Evolutionary conservation across 2,329 filamentous ascomycete genomes (phyloP), one percentile per base, ranked within the genome.

Genomic region (Fonsecaea erecta): DNA sequence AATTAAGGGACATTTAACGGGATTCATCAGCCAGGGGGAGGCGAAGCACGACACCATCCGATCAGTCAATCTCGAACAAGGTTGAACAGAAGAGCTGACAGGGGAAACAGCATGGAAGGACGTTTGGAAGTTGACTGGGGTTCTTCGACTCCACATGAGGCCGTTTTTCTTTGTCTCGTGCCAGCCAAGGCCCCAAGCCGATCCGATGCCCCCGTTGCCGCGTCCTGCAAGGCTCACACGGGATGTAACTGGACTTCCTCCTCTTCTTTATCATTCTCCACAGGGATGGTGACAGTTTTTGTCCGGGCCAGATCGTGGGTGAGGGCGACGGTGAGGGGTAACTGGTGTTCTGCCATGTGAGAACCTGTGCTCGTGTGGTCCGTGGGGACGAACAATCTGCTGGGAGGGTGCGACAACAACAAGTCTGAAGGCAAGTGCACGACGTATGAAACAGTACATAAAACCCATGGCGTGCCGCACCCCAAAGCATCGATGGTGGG

Each of bases 401-500:
- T 30, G 26, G 9, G 34, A 40, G 46, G 48, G 30, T 60, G 60
- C 59, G 61, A 53, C 52, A 62, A 66, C 52, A 62, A 66, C 43
- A 55, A 24, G 37, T 53, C 16, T 60, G 24, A 59, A 63, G 62
- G 60, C 56, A 62, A 62, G 64, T 48, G 52, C 46, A 28, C n/a
- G 24, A 54, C 26, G 52, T 21, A 46, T 69, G 64, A 69, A 69
- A 69, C 67, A 65, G 46, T 48, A 69, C 64, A 65, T 69, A 62
- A 69, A 69, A 69, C 67, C 54, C 34, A 14, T 65, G 21, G 34
- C 37, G 64, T 59, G 64, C 62, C 61, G 57, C 46, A 52, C 57
- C n/a, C 48, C 55, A 52, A 59, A 48, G 43, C 11, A 24, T 24
- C 43, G 18, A 48, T 48, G 35, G 40, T 16, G 1, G 48, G 48